Conservation (phyloP, 768 basidiomycete species). For the Agaricus sinodeliciosus region DNA sequence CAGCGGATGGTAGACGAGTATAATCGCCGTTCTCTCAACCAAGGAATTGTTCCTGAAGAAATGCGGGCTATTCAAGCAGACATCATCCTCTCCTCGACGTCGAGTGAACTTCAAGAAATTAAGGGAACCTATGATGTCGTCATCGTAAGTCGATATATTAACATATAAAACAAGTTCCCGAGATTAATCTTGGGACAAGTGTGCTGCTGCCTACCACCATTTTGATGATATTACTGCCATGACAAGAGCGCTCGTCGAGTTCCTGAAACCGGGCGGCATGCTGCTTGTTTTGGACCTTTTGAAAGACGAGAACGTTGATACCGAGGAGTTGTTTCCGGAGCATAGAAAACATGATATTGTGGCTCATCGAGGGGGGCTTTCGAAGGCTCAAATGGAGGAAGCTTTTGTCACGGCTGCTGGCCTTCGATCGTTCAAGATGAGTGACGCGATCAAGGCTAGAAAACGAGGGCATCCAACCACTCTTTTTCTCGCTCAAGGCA, state of each 20-base stretch:
- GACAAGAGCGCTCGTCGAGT: constrained; percentile 39
- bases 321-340: constrained; percentile 17
- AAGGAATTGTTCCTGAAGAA: constrained; percentile 58
- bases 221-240: constrained; percentile 39
- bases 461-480: constrained; percentile 14
- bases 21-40: constrained; percentile 49
- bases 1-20: constrained; percentile 62
- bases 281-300: constrained; percentile 51
- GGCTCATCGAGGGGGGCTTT: constrained; percentile 24
- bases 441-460: constrained; percentile 12
- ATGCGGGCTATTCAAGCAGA: constrained; percentile 56
- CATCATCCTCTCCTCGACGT: constrained; percentile 20
- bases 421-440: constrained; percentile 16
- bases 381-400: constrained; percentile 16
- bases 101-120: constrained; percentile 39
- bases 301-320: constrained; percentile 17
- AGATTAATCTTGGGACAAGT: constrained; percentile 30
- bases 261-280: constrained; percentile 49
- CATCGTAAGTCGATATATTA: constrained; percentile 38
- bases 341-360: constrained; percentile 19
- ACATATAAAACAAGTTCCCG: neutral
- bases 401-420: constrained; percentile 20
- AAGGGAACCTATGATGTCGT: constrained; percentile 61
- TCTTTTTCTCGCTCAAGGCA: constrained; percentile 18
- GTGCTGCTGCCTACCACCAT: constrained; percentile 59